phyloP scores from a whole-genome alignment of 2,329 filamentous ascomycete species.

The Aspergillus sp. region DNA sequence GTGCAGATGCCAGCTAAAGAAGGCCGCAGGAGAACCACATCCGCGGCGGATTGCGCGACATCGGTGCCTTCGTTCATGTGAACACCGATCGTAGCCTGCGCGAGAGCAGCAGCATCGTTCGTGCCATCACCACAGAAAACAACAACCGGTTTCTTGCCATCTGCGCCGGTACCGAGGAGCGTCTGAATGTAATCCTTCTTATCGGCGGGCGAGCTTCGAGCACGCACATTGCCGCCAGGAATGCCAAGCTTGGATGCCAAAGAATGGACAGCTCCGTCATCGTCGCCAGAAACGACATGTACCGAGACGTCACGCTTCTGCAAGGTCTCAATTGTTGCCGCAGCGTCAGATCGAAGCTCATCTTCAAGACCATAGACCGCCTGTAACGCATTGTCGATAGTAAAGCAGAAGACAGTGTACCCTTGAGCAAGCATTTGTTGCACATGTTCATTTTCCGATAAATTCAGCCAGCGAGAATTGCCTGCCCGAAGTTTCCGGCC shows the following conservation, averaged over 20 bases:
- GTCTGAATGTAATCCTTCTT: constrained; percentile 55
- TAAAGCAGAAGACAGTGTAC: constrained; percentile 58
- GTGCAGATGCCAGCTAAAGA: constrained; percentile 57
- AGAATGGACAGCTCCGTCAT: constrained; percentile 48
- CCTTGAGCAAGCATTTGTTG: constrained; percentile 39
- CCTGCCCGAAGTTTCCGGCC: constrained; percentile 26
- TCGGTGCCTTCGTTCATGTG: constrained; percentile 66
- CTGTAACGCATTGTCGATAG: constrained; percentile 43
- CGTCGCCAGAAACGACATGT: constrained; percentile 60
- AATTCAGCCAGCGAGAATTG: constrained; percentile 36
- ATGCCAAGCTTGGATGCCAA: constrained; percentile 47
- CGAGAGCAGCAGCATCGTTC: constrained; percentile 73
- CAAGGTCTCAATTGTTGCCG: constrained; percentile 53
- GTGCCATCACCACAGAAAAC: constrained; percentile 77
- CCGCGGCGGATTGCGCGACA: constrained; percentile 65
- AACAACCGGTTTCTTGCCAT: constrained; percentile 42
- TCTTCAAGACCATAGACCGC: constrained; percentile 54
- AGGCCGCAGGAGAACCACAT: constrained; percentile 66
- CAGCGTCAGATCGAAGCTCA: constrained; percentile 50
- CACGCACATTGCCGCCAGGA: constrained; percentile 38
- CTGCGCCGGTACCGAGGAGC: constrained; percentile 21
- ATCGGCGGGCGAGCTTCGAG: constrained; percentile 52
- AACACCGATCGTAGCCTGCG: constrained; percentile 69
- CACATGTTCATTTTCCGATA: constrained; percentile 32
- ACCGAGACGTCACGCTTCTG: constrained; percentile 49